phyloP scores from a whole-genome alignment of 305 asterid genomes.

The Galium porrigens region DNA sequence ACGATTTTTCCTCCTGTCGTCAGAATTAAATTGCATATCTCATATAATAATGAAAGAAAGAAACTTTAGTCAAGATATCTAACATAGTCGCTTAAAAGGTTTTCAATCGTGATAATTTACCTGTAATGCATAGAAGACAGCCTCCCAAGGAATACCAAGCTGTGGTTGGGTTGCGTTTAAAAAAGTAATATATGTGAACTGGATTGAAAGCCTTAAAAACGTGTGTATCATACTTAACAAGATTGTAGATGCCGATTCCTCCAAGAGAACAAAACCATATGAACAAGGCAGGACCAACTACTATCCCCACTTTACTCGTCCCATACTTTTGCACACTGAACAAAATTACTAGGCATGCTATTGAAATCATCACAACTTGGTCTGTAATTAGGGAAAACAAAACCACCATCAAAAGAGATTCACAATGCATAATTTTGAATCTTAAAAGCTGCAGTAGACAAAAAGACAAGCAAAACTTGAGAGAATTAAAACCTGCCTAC shows the following conservation, averaged over 20 bases:
- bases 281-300: conserved; percentile 95
- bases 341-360: conserved; percentile 73
- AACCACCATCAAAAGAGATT: conserved; percentile 13
- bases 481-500: background rate
- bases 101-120: conserved; percentile 25
- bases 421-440: conserved; percentile 16
- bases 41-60: background rate
- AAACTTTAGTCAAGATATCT: background rate
- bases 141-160: conserved; percentile 99
- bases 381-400: conserved; percentile 43
- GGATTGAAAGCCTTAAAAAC: conserved; percentile 87
- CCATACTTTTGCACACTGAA: conserved; percentile 97
- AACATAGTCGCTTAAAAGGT: conserved; percentile 3
- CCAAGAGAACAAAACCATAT: conserved; percentile 97
- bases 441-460: background rate
- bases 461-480: background rate
- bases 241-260: conserved; percentile 87
- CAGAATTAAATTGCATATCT: background rate
- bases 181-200: conserved; percentile 71
- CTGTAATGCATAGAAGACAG: conserved; percentile 94
- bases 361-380: conserved; percentile 87
- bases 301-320: conserved; percentile 91
- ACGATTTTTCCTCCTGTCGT: background rate
- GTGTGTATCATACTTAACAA: conserved; percentile 57
- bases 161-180: conserved; percentile 69